A percentile compares a stretch with the other conserved stretches of the same genome.
Conservation (phyloP, 1,139 yeast species). For the Yarrowia galli region DNA sequence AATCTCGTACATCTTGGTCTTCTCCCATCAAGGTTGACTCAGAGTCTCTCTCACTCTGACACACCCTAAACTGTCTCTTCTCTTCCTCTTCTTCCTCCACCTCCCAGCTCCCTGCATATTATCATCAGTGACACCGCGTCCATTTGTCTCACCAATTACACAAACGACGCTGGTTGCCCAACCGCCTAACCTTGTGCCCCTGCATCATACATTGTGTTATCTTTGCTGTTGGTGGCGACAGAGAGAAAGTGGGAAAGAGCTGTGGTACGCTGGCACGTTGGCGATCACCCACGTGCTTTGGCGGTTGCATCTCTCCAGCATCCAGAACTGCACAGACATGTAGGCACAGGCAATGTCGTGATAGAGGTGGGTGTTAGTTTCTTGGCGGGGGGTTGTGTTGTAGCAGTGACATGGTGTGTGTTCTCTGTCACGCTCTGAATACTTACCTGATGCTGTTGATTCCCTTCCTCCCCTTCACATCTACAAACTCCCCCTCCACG, state of each 20-base stretch:
- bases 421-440: too few species aligned
- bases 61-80: neutral
- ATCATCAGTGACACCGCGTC: neutral
- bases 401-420: too few species aligned
- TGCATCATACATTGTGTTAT: constrained; percentile 5
- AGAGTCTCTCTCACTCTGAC: too few species aligned
- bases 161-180: neutral
- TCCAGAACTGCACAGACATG: too few species aligned
- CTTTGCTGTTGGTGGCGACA: neutral
- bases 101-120: constrained; percentile 12
- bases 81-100: neutral
- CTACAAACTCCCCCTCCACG: neutral
- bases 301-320: neutral
- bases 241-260: too few species aligned
- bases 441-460: too few species aligned
- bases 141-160: constrained; percentile 14
- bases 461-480: too few species aligned
- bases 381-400: too few species aligned
- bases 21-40: too few species aligned
- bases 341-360: too few species aligned
- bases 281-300: neutral
- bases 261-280: neutral
- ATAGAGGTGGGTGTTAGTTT: too few species aligned
- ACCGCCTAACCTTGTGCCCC: constrained; percentile 31
- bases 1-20: too few species aligned